These are phyloP conservation scores for Chlorella sp. DNA, from an alignment of 139 green algal genomes.

Conservation along the genomic window DNA sequence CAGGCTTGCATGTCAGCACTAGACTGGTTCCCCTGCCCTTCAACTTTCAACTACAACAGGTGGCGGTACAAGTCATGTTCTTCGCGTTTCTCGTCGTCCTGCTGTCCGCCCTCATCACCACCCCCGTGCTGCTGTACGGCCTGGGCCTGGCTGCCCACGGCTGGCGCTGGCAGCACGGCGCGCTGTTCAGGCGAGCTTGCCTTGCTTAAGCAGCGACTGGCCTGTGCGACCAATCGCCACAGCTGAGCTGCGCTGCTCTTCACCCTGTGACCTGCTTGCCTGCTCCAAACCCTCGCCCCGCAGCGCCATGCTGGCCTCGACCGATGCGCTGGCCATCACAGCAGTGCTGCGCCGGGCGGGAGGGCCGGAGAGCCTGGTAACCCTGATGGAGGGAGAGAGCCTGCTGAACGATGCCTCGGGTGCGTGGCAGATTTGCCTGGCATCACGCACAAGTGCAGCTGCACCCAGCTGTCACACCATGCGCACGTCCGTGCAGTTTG, in stretches of 20 bases:
- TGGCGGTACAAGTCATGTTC: slow-evolving; percentile 63
- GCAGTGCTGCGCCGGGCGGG: slow-evolving; percentile 71
- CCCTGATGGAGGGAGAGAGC: slow-evolving; percentile 82
- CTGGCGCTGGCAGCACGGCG: slow-evolving; percentile 72
- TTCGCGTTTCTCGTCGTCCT: slow-evolving; percentile 76
- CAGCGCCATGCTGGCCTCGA: slow-evolving; percentile 74
- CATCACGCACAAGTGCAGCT: too few relatives aligned
- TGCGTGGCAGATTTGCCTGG: slow-evolving; percentile 8
- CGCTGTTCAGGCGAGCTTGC: slow-evolving; percentile 61
- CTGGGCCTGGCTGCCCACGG: slow-evolving; percentile 60
- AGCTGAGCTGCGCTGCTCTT: too few relatives aligned
- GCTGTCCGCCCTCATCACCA: slow-evolving; percentile 62
- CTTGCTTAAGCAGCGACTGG: too few relatives aligned
- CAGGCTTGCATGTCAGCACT: too few relatives aligned
- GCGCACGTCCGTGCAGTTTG: too few relatives aligned
- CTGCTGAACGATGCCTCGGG: slow-evolving; percentile 86
- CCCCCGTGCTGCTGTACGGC: slow-evolving; percentile 79
- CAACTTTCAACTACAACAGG: too few relatives aligned
- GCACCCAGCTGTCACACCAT: too few relatives aligned
- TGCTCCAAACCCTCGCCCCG: too few relatives aligned
- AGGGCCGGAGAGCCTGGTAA: slow-evolving; percentile 69
- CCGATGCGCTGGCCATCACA: slow-evolving; percentile 80
- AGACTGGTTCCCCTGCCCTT: too few relatives aligned
- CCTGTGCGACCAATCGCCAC: neutral
- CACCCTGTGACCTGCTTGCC: too few relatives aligned